Conservation (phyloP, 1,284 basidiomycete species). For the Moesziomyces sp. region DNA sequence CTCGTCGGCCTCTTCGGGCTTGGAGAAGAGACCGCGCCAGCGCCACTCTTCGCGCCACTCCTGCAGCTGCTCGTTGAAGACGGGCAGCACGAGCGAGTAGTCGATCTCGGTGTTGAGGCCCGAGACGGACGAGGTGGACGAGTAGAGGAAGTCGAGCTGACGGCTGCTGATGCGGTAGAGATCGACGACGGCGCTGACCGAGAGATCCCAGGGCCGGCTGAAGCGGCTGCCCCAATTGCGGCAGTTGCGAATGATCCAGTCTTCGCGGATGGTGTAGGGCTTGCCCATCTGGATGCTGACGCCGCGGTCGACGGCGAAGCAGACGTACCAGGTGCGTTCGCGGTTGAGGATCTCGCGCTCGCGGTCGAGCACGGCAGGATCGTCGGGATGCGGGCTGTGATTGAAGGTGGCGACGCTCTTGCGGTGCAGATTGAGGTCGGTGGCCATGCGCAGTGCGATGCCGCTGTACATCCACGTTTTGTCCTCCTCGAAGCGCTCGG, state of each 20-base stretch:
- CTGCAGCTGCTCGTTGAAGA: slow-evolving; percentile 82
- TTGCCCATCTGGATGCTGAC: slow-evolving; percentile 90
- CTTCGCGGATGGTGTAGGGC: slow-evolving; percentile 85
- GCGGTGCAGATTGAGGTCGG: slow-evolving; percentile 92
- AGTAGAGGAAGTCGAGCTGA: slow-evolving; percentile 88
- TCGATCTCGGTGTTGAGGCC: slow-evolving; percentile 88
- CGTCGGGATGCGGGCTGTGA: slow-evolving; percentile 64
- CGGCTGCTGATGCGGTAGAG: slow-evolving; percentile 72
- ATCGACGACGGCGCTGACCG: slow-evolving; percentile 57
- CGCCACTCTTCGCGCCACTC: slow-evolving; percentile 78
- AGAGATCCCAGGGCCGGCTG: slow-evolving; percentile 63
- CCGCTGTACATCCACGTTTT: slow-evolving; percentile 80
- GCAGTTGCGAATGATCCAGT: slow-evolving; percentile 82
- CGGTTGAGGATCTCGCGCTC: slow-evolving; percentile 90
- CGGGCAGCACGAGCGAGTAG: slow-evolving; percentile 83
- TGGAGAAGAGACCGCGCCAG: slow-evolving; percentile 45
- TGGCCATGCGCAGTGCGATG: slow-evolving; percentile 82
- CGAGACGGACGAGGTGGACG: slow-evolving; percentile 80
- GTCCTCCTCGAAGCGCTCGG: slow-evolving; percentile 85
- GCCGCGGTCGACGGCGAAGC: slow-evolving; percentile 86
- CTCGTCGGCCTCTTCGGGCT: slow-evolving; percentile 28
- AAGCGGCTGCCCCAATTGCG: slow-evolving; percentile 73
- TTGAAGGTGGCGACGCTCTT: slow-evolving; percentile 76
- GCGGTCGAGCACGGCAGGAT: slow-evolving; percentile 70
- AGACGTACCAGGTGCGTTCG: slow-evolving; percentile 92